Evolutionary conservation across 208 protist genomes (phyloP).

Genomic region (Leishmania lainsoni): DNA sequence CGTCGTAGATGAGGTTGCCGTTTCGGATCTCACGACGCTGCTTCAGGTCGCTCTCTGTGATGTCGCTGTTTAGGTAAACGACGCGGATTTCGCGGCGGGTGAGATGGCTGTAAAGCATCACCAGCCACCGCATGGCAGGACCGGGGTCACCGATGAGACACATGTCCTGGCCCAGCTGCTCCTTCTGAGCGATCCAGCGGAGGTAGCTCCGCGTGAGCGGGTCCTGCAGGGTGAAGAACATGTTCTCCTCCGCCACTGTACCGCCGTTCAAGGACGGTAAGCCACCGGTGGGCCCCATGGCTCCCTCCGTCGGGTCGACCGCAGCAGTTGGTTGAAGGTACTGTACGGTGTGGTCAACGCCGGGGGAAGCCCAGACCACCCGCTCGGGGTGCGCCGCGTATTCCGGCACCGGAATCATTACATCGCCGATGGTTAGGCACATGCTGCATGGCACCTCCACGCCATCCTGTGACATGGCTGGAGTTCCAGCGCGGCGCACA

Average conservation of each 20-base stretch:
- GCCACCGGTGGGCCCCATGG: background rate
- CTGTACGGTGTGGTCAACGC: conserved; percentile 32
- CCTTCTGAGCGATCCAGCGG: conserved; percentile 94
- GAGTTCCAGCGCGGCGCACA: background rate
- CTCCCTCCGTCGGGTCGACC: background rate
- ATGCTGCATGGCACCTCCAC: conserved; percentile 40
- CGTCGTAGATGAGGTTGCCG: conserved; percentile 86
- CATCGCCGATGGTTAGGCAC: conserved; percentile 77
- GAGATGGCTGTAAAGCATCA: conserved; percentile 73
- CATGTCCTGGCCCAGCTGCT: conserved; percentile 93
- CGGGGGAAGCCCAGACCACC: conserved; percentile 58
- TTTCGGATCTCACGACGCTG: conserved; percentile 92
- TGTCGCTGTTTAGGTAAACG: conserved; percentile 92
- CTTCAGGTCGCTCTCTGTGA: conserved; percentile 95
- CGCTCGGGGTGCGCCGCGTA: conserved; percentile 61
- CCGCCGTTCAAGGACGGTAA: conserved; percentile 21
- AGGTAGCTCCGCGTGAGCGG: conserved; percentile 65
- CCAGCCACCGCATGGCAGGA: conserved; percentile 84
- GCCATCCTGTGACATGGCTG: conserved; percentile 16
- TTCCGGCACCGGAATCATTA: conserved; percentile 64
- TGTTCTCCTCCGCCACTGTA: conserved; percentile 32
- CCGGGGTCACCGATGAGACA: conserved; percentile 94
- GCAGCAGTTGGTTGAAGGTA: conserved; percentile 24
- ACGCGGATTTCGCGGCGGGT: conserved; percentile 86
- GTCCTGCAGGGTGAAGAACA: conserved; percentile 69